Base-by-base conservation (phyloP, 306 rosid genomes). In the Fragaria ananassa region DNA sequence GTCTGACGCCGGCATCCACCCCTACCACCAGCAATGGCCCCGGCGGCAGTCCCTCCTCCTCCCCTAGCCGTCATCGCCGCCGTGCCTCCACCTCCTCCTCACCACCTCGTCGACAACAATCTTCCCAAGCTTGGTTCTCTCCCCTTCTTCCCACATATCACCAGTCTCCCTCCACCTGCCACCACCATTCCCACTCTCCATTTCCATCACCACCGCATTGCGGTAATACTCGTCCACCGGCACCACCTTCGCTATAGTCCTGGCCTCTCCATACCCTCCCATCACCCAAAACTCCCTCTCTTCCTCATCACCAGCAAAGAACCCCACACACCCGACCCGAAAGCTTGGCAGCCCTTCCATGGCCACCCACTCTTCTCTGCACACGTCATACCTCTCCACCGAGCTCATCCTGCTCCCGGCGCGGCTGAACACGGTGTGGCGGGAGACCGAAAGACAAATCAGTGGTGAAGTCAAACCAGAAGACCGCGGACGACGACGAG, bases 271-370 rank as follows among this genome's bases (percentile, higher is more conserved):
- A 37, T 90, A 90, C n/a, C 98, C 97, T 46, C 98, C 98, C 85
- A 94, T 84, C 74, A 92, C 98, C 95, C 96, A 89, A 42, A 94
- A 94, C 75, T 91, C 93, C 69, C 77, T 80, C 69, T 74, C 75
- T 23, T 74, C 83, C 51, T 78, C 88, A 5, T 69, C 79, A n/a
- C 87, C 77, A 37, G 81, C 90, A 5, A 92, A 67, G 65, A 94
- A 92, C 31, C 98, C 98, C 39, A 84, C 93, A 35, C 98, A 92
- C 4, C 98, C 97, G 0, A 97, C 97, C 11, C 98, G 87, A 57
- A 80, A 84, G 1, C 80, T 75, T 6, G 97, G 96, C 70, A 92
- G 65, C 19, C 91, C 86, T 7, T 94, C 97, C 85, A 94, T 21
- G 0, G 86, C 81, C 10, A 74, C 87, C 98, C 98, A 94, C 80